phyloP scores from a whole-genome alignment of 208 protist genomes.

The Leishmania arabica region DNA sequence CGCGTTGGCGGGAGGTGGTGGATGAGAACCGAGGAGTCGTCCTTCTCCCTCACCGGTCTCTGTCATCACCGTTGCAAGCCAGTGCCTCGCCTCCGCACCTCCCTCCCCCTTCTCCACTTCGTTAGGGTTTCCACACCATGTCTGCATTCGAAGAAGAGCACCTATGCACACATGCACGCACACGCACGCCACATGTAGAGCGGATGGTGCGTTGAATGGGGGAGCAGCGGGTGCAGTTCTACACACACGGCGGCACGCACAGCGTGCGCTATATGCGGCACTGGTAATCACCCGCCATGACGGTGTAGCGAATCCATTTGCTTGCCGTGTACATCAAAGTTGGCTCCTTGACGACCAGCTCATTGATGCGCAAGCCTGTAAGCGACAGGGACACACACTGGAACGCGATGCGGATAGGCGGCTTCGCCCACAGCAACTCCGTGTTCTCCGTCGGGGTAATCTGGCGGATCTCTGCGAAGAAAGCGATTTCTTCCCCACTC shows the following conservation, averaged over 20 bases:
- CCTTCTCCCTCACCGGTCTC: neutral
- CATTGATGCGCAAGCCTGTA: slow-evolving; percentile 96
- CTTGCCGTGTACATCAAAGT: slow-evolving; percentile 87
- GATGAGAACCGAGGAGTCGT: neutral
- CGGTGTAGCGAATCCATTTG: slow-evolving; percentile 99
- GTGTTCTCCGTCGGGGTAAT: slow-evolving; percentile 68
- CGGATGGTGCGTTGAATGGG: neutral
- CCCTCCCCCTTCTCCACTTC: neutral
- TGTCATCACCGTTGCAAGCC: neutral
- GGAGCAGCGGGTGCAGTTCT: neutral
- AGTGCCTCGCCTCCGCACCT: neutral
- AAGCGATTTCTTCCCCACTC: slow-evolving; percentile 72
- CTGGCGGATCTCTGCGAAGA: slow-evolving; percentile 93
- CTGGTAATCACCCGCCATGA: slow-evolving; percentile 97
- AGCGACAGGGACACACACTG: slow-evolving; percentile 95
- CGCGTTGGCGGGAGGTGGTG: neutral
- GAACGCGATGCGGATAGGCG: slow-evolving; percentile 96
- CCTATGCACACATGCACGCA: neutral
- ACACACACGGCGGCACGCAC: slow-evolving; percentile 3
- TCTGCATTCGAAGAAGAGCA: neutral
- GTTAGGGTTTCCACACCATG: neutral
- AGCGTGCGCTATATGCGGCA: slow-evolving; percentile 77
- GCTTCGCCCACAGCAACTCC: slow-evolving; percentile 91
- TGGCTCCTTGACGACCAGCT: slow-evolving; percentile 91
- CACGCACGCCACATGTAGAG: slow-evolving; percentile 1